Evolutionary conservation across 352 stramenopile genomes (phyloP), one percentile per base, ranked within the genome.

Genomic region (Globisporangium orthogonon): DNA sequence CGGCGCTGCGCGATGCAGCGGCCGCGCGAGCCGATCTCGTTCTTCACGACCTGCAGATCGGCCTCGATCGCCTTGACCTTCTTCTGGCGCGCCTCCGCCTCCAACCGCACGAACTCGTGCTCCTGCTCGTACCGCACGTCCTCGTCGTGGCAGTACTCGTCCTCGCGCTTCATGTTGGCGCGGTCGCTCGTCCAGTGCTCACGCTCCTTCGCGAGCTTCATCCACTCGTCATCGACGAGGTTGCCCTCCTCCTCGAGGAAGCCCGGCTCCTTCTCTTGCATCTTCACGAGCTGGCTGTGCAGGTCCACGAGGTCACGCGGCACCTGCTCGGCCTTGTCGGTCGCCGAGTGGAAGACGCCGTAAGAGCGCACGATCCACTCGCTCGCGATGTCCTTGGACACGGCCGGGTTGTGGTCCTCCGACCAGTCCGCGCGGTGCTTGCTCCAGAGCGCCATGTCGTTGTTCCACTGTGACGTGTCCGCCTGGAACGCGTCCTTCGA

Each of bases 131-230:
- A 94, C 4, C 85, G 80, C 23, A 74, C 58, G 61, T 94, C 85
- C 57, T 94, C 85, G 54, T 94, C 85, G 35, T 70, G 70, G 69
- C 85, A 94, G 80, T 92, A 89, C 46, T 92, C 81, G 50, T 94
- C 85, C 61, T 94, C 85, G 28, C 83, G 78, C 73, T 94, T 94
- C 85, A 94, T 94, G 72, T 92, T 91, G 4, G 85, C 78, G 51
- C 85, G 85, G 62, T 86, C 86, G 52, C 80, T 87, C 4, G 85
- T 90, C 85, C 85, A 94, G 75, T 94, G 83, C 70, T 94, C 85
- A 46, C 85, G 85, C 60, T 94, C 85, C 72, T 94, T 94, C 18
- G 79, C 81, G 18, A 94, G 65, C 71, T 94, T 91, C 75, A 89
- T 94, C 85, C 85, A 94, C 63, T 94, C 85, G 37, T 91, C 85